Base-by-base conservation (phyloP, 176 grass and related monocot genomes). In the Ensete ventricosum region DNA sequence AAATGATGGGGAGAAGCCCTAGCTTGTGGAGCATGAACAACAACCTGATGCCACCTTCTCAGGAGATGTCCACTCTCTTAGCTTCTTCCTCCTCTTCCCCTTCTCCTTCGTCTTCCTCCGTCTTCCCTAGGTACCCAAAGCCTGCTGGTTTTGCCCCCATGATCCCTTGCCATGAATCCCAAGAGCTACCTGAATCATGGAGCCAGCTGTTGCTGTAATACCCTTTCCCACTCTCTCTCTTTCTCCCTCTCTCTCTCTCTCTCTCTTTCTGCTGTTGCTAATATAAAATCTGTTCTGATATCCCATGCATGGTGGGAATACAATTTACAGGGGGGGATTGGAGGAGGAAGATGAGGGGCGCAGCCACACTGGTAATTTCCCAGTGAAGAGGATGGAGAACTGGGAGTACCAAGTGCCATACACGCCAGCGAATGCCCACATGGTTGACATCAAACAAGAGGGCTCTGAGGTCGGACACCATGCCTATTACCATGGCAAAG, bases 161-260 rank as follows among this genome's bases (percentile, higher is more conserved):
- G 69, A 80, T 71, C 43, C 48, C 55, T 80, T 82, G 75, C 49
- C 80, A 85, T 54, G 84, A 78, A 34, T 71, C 54, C 74, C 81
- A 81, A 24, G 76, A 54, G 21, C 77, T 68, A 14, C 81, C 83
- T 49, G 90, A 89, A 11, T 73, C 90, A 71, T 93, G 90, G 84
- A 93, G 75, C 74, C 77, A 87, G 21, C 79, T 86, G 54, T 75
- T 90, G 14, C 67, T 73, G 88, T 90, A 88, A 71, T 19, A 5
- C 81, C 73, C 8, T 3, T 0, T 23, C 22, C 22, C 22, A 23
- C 22, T 23, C 22, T 23, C 50, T 58, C 64, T 73, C 14, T 43
- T 16, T 50, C 69, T 69, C 55, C 55, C 69, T 69, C 55, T 62
- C 50, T 71, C 11, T 74, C 34, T 80, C 24, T 69, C 9, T 73